Evolutionary conservation across 2,329 filamentous ascomycete genomes (phyloP), one percentile per base, ranked within the genome.

Genomic region (Ceratocystis colombiana): DNA sequence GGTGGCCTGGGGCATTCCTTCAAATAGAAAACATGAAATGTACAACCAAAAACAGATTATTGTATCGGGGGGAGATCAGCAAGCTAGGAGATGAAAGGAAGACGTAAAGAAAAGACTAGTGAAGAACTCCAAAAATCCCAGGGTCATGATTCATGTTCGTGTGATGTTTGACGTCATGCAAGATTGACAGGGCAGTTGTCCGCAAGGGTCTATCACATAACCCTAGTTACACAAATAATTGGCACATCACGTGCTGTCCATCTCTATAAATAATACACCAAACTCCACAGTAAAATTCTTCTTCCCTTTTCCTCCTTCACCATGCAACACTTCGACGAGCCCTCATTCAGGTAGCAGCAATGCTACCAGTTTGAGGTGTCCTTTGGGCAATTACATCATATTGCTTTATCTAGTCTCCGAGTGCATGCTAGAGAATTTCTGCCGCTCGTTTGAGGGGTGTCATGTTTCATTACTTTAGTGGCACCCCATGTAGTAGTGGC

Each of bases 371-470:
- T 66, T 66, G 64, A 55, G 66, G 66, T 64, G 61, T 65, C 66
- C 8, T 66, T 64, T 65, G 59, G 64, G 45, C 64, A 68, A 68
- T 64, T 68, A 66, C 64, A 59, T 53, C 61, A 61, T 53, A 62
- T 30, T 59, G 55, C 55, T 17, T 37, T 20, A 30, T 59, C 28
- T 59, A 30, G 55, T 59, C 55, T 59, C 55, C 33, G 55, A 59
- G 64, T 68, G 66, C 61, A 66, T 77, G 75, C 75, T 69, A 77
- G 75, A 77, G 72, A 8, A 73, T 46, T 30, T 64, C 45, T 68
- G 74, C 75, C 75, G 74, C 75, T 76, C 71, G 75, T 77, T 77
- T 77, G 77, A 78, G 76, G 77, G 77, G 76, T 74, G 73, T 70
- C 74, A 74, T 73, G 71, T 71, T 72, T 73, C 68, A n/a, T 66